Conservation (phyloP, 1,284 basidiomycete genomes). For the Cryptococcus sp. region DNA sequence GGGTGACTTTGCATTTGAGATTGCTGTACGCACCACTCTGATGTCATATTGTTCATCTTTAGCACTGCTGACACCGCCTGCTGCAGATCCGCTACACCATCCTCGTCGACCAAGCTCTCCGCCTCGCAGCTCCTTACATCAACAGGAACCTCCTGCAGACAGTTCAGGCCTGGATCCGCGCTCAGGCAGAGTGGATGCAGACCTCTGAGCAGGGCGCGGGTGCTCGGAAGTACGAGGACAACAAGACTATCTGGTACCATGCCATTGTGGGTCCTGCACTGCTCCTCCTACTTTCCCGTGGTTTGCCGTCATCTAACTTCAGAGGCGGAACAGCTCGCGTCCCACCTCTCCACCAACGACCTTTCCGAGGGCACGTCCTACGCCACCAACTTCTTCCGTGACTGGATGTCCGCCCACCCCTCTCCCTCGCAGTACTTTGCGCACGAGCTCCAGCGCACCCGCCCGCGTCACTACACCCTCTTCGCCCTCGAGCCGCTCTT, state of each 20-base stretch:
- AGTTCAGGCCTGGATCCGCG: slow-evolving; percentile 24
- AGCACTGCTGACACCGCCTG: not conserved
- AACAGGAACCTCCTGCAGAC: slow-evolving; percentile 3
- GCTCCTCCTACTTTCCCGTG: not conserved
- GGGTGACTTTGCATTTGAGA: slow-evolving; percentile 31
- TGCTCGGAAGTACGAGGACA: slow-evolving; percentile 24
- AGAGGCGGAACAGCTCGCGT: slow-evolving; percentile 18
- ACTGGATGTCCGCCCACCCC: slow-evolving; percentile 9
- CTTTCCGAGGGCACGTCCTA: slow-evolving; percentile 10
- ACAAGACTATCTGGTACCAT: slow-evolving; percentile 36
- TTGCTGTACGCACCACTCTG: slow-evolving; percentile 27
- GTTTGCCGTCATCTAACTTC: not conserved
- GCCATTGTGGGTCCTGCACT: slow-evolving; percentile 25
- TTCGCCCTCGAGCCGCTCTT: slow-evolving; percentile 36
- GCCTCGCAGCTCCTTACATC: slow-evolving; percentile 4
- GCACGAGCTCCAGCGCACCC: slow-evolving; percentile 22
- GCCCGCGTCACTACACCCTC: slow-evolving; percentile 32
- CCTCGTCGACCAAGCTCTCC: slow-evolving; percentile 29
- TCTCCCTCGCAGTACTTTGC: slow-evolving; percentile 18
- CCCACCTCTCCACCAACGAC: slow-evolving; percentile 23
- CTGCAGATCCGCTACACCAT: slow-evolving; percentile 32
- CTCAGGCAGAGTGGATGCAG: slow-evolving; percentile 31
- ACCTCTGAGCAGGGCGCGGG: slow-evolving; percentile 24
- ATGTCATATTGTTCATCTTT: not conserved
- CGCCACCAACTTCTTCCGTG: slow-evolving; percentile 6